phyloP scores from a whole-genome alignment of 1,284 basidiomycete species.

The Leccinum pachyderme region DNA sequence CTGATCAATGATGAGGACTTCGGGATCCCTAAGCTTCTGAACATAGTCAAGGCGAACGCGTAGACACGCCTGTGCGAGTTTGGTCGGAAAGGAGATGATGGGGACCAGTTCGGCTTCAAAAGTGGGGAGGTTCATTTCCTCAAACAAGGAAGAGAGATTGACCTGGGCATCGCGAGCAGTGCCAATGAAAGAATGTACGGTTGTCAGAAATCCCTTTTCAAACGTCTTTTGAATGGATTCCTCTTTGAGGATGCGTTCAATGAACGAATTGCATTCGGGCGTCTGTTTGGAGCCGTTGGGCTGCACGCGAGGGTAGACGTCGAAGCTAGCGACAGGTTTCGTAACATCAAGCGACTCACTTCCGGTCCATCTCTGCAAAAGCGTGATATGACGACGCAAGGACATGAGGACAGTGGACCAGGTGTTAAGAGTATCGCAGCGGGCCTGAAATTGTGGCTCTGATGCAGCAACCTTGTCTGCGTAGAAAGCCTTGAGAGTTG shows the following conservation, averaged over 20 bases:
- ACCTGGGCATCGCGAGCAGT: conserved; percentile 89
- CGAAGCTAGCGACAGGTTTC: conserved; percentile 64
- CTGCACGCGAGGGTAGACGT: conserved; percentile 35
- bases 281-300: conserved; percentile 39
- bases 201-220: conserved; percentile 89
- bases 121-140: conserved; percentile 86
- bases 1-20: conserved; percentile 92
- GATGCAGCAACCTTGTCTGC: conserved; percentile 73
- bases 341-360: conserved; percentile 88
- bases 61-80: conserved; percentile 89
- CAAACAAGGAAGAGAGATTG: conserved; percentile 70
- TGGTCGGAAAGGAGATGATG: conserved; percentile 93
- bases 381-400: conserved; percentile 72
- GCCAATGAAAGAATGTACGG: conserved; percentile 83
- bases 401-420: conserved; percentile 85
- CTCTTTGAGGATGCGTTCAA: conserved; percentile 94
- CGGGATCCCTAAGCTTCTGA: conserved; percentile 85
- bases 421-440: conserved; percentile 83
- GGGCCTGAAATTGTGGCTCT: conserved; percentile 66
- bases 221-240: conserved; percentile 93
- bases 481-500: conserved; percentile 78
- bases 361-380: conserved; percentile 89
- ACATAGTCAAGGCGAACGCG: conserved; percentile 91
- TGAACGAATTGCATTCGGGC: conserved; percentile 73
- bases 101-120: conserved; percentile 93